phyloP scores from a whole-genome alignment of 768 basidiomycete species.

The Trametes elegans region DNA sequence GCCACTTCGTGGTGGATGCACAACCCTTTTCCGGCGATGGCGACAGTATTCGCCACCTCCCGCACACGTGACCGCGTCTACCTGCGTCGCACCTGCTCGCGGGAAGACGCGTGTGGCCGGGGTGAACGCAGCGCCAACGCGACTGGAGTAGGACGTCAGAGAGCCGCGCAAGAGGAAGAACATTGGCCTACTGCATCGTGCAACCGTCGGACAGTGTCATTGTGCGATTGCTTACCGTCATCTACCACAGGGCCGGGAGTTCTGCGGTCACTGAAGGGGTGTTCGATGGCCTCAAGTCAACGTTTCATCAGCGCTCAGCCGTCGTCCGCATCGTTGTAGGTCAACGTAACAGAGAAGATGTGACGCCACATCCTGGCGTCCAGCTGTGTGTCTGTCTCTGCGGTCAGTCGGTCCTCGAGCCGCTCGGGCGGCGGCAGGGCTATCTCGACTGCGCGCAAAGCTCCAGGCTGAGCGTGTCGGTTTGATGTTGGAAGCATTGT shows the following conservation, averaged over 20 bases:
- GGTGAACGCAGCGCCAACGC: neutral
- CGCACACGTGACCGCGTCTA: constrained; percentile 16
- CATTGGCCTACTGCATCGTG: too few species aligned
- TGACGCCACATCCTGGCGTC: neutral
- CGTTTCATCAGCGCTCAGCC: neutral
- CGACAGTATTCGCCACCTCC: constrained; percentile 21
- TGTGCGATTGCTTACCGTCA: too few species aligned
- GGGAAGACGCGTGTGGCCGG: neutral
- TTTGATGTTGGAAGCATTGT: too few species aligned
- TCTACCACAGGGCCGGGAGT: too few species aligned
- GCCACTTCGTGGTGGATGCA: neutral
- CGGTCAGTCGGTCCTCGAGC: neutral
- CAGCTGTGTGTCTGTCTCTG: neutral
- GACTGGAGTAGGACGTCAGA: too few species aligned
- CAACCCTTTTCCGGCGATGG: constrained; percentile 16
- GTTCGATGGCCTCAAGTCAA: neutral
- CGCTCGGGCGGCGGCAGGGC: neutral
- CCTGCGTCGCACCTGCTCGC: neutral
- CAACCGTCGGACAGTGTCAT: too few species aligned
- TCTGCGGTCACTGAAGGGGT: too few species aligned
- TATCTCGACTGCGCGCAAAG: neutral
- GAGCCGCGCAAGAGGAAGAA: neutral
- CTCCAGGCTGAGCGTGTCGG: neutral
- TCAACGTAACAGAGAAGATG: neutral
- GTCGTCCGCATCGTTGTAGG: neutral